phyloP scores from a whole-genome alignment of 352 stramenopile genomes.

The Phytophthora pisi region DNA sequence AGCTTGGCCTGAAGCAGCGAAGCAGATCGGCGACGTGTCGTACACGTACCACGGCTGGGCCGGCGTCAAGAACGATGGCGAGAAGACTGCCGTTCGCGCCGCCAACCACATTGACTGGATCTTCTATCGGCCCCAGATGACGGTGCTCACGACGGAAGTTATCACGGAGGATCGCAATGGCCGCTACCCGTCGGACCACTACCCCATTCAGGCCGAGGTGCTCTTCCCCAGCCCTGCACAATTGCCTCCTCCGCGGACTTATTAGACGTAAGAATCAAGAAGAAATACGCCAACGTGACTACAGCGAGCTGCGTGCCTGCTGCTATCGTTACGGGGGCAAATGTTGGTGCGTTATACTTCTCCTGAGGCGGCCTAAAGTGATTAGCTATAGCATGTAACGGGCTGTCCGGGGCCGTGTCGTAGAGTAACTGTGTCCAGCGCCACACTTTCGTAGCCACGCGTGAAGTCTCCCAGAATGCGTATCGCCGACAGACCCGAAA shows the following conservation, averaged over 20 bases:
- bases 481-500: constrained; percentile 85
- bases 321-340: constrained; percentile 12
- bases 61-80: constrained; percentile 82
- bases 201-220: constrained; percentile 84
- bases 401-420: constrained; percentile 55
- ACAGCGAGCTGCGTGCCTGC: constrained; percentile 11
- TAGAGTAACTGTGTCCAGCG: constrained; percentile 84
- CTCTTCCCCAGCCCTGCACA: constrained; percentile 71
- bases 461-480: constrained; percentile 93
- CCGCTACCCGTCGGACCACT: constrained; percentile 87
- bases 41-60: constrained; percentile 90
- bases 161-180: constrained; percentile 84
- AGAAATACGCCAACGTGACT: constrained; percentile 27
- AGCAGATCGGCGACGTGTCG: constrained; percentile 77
- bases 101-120: constrained; percentile 92
- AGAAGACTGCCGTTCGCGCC: constrained; percentile 64
- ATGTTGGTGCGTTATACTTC: constrained; percentile 25
- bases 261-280: constrained; percentile 31
- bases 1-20: constrained; percentile 70
- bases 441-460: constrained; percentile 88
- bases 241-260: constrained; percentile 45
- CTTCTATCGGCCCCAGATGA: constrained; percentile 83
- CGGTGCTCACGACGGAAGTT: constrained; percentile 76
- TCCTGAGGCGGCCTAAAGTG: constrained; percentile 2
- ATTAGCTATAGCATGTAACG: constrained; percentile 37